Conservation (phyloP, 225 moss, liverwort and hornwort genomes). For the Climacium dendroides region DNA sequence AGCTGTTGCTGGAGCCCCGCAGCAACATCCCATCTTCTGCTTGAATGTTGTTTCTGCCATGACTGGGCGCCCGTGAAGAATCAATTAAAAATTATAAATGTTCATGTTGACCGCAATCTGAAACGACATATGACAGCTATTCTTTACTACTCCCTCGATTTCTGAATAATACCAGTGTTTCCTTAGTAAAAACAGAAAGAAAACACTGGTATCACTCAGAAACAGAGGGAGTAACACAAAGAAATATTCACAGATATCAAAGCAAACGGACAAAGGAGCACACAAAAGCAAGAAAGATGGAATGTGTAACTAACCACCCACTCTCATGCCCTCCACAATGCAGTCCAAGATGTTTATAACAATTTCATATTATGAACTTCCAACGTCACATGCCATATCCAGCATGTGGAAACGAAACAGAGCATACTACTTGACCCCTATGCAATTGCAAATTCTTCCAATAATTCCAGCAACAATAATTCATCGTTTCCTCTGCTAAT, state of each 20-base stretch:
- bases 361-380: constrained; percentile 38
- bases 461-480: not conserved
- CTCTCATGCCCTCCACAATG: constrained; percentile 48
- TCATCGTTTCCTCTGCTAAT: not conserved
- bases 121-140: not conserved
- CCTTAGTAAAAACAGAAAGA: no score
- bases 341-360: constrained; percentile 47
- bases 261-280: not conserved
- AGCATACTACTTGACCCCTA: not conserved
- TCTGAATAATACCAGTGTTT: no score
- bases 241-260: not conserved
- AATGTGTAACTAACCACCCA: constrained; percentile 54
- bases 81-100: not conserved
- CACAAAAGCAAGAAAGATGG: not conserved
- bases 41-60: constrained; percentile 5
- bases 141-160: not conserved
- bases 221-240: not conserved
- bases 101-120: not conserved
- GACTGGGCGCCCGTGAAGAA: constrained; percentile 5
- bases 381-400: constrained; percentile 50
- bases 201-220: no score
- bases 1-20: not conserved
- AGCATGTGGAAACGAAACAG: not conserved
- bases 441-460: not conserved
- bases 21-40: constrained; percentile 12